Base-by-base conservation (phyloP, 2,329 filamentous ascomycete genomes). In the Colletotrichum orchidophilum region DNA sequence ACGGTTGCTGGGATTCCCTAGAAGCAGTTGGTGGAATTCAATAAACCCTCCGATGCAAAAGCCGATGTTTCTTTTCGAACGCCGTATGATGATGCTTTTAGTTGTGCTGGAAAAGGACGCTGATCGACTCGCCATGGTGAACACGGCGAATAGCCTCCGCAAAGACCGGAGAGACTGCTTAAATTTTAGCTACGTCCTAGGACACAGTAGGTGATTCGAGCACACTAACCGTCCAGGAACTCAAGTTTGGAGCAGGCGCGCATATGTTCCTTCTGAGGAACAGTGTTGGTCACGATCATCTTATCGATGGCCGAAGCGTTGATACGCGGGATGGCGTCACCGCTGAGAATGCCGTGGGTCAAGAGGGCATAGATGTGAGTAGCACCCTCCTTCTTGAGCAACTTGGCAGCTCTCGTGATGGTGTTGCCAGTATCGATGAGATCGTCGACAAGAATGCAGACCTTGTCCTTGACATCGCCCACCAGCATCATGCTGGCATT, bases 81-180 rank as follows among this genome's bases (percentile, higher is more conserved):
- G 70, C 70, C 67, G 31, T 61, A 33, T 58, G 57, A 62, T 71
- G 61, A 71, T 66, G 62, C 61, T 70, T 72, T 73, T 71, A 74
- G 71, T 74, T 73, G 62, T 73, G 71, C 58, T 74, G 73, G 71
- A 99, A 99, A 62, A 99, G 88, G 72, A 96, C 94, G 80, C 95
- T 97, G 83, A 99, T 97, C 78, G 94, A 97, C 85, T 99, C 96
- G 77, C 96, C 96, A 81, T 98, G 95, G 83, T 99, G 96, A 70
- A 98, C 96, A 73, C 96, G 91, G 74, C 96, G 93, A 76, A 98
- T 98, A 61, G 96, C 94, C 87, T 98, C 96, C 71, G 94, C 95
- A 80, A 98, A 98, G 70, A 98, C 92, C 75, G 94, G 92, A 64
- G 94, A 94, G 72, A 98, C 75, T 76, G 57, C 12, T 15, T 15